Percentiles rank a stretch among this genome's conserved stretches.
Conservation (phyloP, 2,329 filamentous ascomycete species). For the Oidium heveae region DNA sequence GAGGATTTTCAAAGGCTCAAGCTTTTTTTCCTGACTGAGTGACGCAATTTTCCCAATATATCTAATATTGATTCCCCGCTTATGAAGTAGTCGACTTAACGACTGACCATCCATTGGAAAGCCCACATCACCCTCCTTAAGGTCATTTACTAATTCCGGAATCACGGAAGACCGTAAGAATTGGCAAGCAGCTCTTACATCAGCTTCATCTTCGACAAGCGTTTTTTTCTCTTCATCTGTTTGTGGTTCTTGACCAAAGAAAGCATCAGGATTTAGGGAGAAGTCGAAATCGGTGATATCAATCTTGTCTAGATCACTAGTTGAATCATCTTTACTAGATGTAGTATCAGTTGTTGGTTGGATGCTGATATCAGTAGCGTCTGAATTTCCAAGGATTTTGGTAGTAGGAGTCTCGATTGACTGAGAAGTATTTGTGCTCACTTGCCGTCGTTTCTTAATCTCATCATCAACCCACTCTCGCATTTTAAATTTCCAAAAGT, state of each 20-base stretch:
- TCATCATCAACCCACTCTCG: constrained; percentile 69
- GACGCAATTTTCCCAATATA: constrained; percentile 73
- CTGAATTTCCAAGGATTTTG: constrained; percentile 10
- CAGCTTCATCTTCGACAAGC: constrained; percentile 60
- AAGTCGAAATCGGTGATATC: constrained; percentile 76
- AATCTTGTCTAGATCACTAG: constrained; percentile 31
- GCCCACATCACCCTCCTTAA: constrained; percentile 77
- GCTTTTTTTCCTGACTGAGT: constrained; percentile 41
- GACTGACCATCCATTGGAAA: constrained; percentile 98
- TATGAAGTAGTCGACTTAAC: constrained; percentile 68
- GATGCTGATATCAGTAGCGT: constrained; percentile 8
- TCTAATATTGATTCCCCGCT: constrained; percentile 87
- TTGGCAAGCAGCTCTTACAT: constrained; percentile 62
- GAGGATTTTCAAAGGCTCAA: constrained; percentile 54
- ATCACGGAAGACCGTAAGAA: constrained; percentile 56
- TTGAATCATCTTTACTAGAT: constrained; percentile 15
- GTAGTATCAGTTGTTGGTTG: constrained; percentile 7
- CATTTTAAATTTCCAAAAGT: constrained; percentile 64
- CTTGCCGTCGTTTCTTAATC: constrained; percentile 34
- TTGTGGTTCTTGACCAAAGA: constrained; percentile 75
- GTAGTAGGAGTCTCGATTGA: constrained; percentile 13
- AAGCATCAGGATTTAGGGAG: constrained; percentile 80
- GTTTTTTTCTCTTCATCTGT: constrained; percentile 74
- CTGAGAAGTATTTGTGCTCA: constrained; percentile 13
- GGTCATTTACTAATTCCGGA: constrained; percentile 62